Base-by-base conservation (phyloP, 768 basidiomycete species). In the Boletus rex-veris region DNA sequence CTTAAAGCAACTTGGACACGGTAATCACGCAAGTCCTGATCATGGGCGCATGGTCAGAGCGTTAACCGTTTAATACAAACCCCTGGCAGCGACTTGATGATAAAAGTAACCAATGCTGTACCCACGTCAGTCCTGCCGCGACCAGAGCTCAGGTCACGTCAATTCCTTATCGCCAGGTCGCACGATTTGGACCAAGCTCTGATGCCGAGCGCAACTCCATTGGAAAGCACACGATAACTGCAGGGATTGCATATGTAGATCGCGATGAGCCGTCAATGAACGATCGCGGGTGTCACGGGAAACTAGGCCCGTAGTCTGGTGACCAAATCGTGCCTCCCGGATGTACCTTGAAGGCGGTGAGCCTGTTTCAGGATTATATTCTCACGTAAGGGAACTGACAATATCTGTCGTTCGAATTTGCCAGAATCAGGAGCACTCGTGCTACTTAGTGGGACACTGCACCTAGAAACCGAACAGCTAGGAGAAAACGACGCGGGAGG, bases 1-100 rank as follows among this genome's bases (percentile, higher is more conserved):
- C 46, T 64, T 62, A 51, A 64, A 33, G 21, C 36, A 31, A 18
- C 8, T 18, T 30, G 10, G 21, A 24, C 12, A 7, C 4, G 16
- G 37, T 11, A 24, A 45, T 48, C 12, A 24, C 49, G 42, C 37
- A 14, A 12, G 19, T 5, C 28, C 24, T 6, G 10, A 1, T 21
- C 19, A 48, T 37, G 37, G 28, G 41, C 57, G 26, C 48, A 47
- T 21, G 4, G 24, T 31, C 26, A 37, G n/a, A 39, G 33, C 33
- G 33, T 33, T 33, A 33, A 33, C 31, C 9, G 10, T 35, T 1
- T 35, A 4, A 35, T 14, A 14, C 14, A 35, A 35, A 3, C 33
- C 33, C 31, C 40, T 40, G 36, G 14, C 45, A 36, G 19, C 36
- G 5, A 37, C 35, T 14, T 48, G 33, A 41, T 35, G 31, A n/a